Evolutionary conservation across 768 basidiomycete species (phyloP), one percentile per base, ranked within the genome.

Genomic region (Neoboletus subvelutipes): DNA sequence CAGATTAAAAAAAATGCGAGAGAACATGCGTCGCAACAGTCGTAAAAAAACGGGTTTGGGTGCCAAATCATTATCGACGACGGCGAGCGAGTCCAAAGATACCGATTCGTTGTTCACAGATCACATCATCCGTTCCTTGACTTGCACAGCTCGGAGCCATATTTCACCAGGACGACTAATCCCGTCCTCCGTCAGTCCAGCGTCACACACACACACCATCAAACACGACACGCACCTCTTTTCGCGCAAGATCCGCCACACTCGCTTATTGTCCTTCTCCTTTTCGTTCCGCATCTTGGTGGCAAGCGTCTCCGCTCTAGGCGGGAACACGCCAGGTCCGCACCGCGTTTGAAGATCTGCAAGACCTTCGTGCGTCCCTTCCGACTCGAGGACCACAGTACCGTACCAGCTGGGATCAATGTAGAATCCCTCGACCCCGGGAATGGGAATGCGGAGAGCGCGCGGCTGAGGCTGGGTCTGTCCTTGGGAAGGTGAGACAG

Each of bases 341-440:
- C 90, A 91, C 5, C 91, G 81, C 48, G 78, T 80, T 61, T 88
- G 87, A 58, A 94, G 76, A 71, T 93, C 92, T 20, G 81, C 83
- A 26, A 92, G 79, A 11, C 88, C 85, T 65, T 94, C 92, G 67
- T 92, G 88, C 42, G 92, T 94, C 39, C 91, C 91, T 67, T 93
- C 90, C 12, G 89, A 85, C 75, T 94, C 92, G 26, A 94, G 81
- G 28, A 94, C 82, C 45, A 94, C 80, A 0, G 82, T 87, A 4
- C 92, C 92, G 63, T 86, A 88, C 92, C 92, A 94, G 41, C 87
- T 86, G 5, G 85, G 73, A 67, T 94, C 90, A 15, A 93, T 82
- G 41, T 78, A 79, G 52, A 85, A 77, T 18, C 77, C 77, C 3
- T 80, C 75, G 0, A 79, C 73, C 5, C 80, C 80, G 0, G 86